These are phyloP conservation scores for Scenedesmus sp. DNA, from an alignment of 163 green algal species.

Conservation along the genomic window DNA sequence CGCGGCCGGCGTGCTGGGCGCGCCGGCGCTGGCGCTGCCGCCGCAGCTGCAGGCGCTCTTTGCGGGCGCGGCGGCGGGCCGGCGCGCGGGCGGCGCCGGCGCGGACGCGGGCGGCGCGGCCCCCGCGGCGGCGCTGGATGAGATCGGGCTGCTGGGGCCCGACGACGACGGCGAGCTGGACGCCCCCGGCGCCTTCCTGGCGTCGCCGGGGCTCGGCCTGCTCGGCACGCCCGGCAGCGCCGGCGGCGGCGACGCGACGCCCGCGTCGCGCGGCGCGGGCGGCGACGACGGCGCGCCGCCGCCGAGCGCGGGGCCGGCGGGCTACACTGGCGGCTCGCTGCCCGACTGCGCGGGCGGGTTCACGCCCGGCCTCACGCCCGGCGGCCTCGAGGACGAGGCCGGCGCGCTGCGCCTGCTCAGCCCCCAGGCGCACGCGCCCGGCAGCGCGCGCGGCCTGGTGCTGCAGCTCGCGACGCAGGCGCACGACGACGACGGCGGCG, in stretches of 20 bases:
- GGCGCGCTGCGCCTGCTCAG: not conserved
- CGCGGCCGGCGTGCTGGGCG: too few relatives aligned
- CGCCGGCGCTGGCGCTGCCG: not conserved
- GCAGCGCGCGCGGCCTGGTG: slow-evolving; percentile 1
- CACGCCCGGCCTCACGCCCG: not conserved
- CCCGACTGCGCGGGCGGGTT: too few relatives aligned
- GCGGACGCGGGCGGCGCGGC: not conserved
- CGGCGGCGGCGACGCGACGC: not conserved
- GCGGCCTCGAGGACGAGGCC: not conserved
- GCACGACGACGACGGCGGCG: not conserved
- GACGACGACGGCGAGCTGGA: not conserved
- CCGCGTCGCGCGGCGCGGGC: too few relatives aligned
- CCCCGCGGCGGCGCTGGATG: slow-evolving; percentile 11
- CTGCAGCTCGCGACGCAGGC: not conserved
- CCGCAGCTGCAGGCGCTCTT: slow-evolving; percentile 31
- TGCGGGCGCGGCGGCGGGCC: not conserved
- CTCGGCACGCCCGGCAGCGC: slow-evolving; percentile 19
- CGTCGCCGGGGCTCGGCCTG: not conserved
- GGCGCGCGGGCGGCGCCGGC: not conserved
- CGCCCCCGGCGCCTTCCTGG: too few relatives aligned
- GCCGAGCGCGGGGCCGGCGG: too few relatives aligned
- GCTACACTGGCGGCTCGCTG: too few relatives aligned
- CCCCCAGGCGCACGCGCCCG: not conserved
- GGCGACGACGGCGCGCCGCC: too few relatives aligned
- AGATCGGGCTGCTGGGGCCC: slow-evolving; percentile 13